phyloP scores from a whole-genome alignment of 73 alveolate genomes.

The Symbiodinium natans region DNA sequence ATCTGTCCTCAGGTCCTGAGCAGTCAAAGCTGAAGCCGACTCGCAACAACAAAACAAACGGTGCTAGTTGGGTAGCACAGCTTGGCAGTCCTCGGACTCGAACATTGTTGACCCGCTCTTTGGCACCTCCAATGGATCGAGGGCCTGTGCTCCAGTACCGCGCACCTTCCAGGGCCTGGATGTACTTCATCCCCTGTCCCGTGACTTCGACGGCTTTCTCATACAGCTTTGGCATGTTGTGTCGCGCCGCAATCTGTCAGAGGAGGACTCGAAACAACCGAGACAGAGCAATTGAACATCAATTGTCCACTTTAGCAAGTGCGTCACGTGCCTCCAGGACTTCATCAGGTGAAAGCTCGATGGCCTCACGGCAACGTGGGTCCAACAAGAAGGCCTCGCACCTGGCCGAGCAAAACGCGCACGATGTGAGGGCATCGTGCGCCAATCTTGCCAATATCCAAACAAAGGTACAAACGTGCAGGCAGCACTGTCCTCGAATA shows the following conservation, averaged over 20 bases:
- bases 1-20: constrained; percentile 49
- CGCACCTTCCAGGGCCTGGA: neutral
- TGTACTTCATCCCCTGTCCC: constrained; percentile 85
- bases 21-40: too few relatives aligned
- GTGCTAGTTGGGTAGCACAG: too few relatives aligned
- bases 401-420: too few relatives aligned
- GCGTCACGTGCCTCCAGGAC: constrained; percentile 43
- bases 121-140: constrained; percentile 20
- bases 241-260: constrained; percentile 73
- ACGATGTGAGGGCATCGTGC: too few relatives aligned
- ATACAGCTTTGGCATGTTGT: constrained; percentile 91
- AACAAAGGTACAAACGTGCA: neutral
- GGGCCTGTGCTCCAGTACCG: neutral
- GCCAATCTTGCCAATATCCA: too few relatives aligned
- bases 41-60: too few relatives aligned
- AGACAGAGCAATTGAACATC: neutral
- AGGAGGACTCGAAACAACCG: neutral
- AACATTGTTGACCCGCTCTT: neutral
- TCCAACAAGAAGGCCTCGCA: constrained; percentile 87
- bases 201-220: constrained; percentile 85
- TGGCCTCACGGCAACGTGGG: constrained; percentile 70
- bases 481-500: constrained; percentile 66
- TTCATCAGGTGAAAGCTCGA: constrained; percentile 72
- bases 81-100: constrained; percentile 38
- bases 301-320: neutral